Evolutionary conservation across 2,329 filamentous ascomycete genomes (phyloP).

Genomic region (Sporothrix variecibatus): DNA sequence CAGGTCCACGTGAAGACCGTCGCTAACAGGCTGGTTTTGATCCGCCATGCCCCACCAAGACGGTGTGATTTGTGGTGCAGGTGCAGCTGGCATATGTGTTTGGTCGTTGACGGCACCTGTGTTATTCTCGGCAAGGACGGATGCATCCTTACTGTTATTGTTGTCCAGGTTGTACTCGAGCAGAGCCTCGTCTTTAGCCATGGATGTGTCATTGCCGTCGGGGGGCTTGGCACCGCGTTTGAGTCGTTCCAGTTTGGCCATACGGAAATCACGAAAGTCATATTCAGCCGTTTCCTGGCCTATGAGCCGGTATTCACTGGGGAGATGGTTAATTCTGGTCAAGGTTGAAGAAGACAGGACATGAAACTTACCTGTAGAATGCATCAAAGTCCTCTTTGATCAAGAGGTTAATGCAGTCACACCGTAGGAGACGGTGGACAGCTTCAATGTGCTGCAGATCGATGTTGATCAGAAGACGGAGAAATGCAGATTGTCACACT

Average conservation of each 20-base stretch:
- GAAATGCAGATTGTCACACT: not conserved
- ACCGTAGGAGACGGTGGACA: not conserved
- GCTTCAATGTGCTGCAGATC: not conserved
- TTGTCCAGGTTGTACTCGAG: no score
- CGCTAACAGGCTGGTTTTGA: not conserved
- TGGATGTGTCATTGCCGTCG: no score
- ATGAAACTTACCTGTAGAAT: no score
- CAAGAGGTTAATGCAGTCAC: slow-evolving; percentile 8
- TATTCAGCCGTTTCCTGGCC: slow-evolving; percentile 32
- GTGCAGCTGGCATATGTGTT: slow-evolving; percentile 21
- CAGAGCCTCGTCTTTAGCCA: no score
- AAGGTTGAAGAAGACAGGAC: no score
- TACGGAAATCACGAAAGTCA: slow-evolving; percentile 33
- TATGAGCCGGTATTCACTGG: slow-evolving; percentile 29
- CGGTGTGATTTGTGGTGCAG: not conserved
- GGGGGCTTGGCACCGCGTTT: no score
- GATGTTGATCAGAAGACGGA: not conserved
- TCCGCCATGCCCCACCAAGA: not conserved
- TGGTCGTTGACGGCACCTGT: no score
- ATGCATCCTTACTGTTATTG: no score
- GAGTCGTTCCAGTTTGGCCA: slow-evolving; percentile 31
- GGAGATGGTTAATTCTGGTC: no score
- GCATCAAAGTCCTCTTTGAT: slow-evolving; percentile 23
- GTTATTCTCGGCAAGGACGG: no score
- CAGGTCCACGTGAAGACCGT: not conserved